These are phyloP conservation scores for Lathyrus oleraceus DNA, from an alignment of 306 rosid genomes.

Conservation along the genomic window DNA sequence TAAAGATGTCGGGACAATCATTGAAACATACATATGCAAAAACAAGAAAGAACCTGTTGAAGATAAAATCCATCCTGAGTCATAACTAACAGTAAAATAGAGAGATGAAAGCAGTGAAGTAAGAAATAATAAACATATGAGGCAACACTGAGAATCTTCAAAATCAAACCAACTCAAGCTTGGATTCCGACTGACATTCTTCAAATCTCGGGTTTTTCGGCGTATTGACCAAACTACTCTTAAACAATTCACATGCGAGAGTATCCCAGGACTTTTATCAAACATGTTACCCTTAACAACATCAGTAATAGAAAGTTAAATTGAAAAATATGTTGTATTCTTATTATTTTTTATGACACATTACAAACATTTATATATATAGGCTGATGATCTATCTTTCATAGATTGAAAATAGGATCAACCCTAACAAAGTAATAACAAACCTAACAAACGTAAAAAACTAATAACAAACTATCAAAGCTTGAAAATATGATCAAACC, in stretches of 20 bases:
- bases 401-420: no score
- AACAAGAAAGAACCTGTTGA: not conserved
- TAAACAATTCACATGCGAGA: constrained; percentile 71
- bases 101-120: not conserved
- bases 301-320: no score
- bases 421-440: no score
- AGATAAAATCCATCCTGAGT: not conserved
- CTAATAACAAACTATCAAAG: no score
- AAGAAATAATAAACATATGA: not conserved
- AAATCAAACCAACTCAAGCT: constrained; percentile 54
- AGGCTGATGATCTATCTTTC: no score
- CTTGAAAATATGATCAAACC: no score
- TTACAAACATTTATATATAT: no score
- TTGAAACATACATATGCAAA: constrained; percentile 10
- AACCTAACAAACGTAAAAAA: no score
- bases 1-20: constrained; percentile 13
- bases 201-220: constrained; percentile 70
- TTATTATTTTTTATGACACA: no score
- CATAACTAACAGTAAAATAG: not conserved
- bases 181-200: constrained; percentile 57
- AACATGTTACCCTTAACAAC: constrained; percentile 40
- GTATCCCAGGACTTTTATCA: constrained; percentile 65
- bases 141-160: not conserved
- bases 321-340: no score
- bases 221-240: constrained; percentile 49